Percentiles rank a stretch among this genome's conserved stretches.
Conservation (phyloP, 176 grass and related monocot genomes). For the Carex scoparia region DNA sequence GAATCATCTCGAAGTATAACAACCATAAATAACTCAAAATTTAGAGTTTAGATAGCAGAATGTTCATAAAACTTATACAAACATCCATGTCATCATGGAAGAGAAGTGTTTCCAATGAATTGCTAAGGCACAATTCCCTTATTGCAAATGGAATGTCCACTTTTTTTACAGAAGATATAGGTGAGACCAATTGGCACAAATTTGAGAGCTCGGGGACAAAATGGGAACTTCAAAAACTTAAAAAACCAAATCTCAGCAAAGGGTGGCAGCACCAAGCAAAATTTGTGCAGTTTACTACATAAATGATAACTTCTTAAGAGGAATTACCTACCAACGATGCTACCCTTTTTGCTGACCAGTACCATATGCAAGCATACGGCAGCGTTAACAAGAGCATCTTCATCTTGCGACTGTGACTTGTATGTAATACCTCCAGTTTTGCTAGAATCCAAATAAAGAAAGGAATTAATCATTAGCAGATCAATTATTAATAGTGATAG, state of each 20-base stretch:
- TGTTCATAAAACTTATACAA: background rate
- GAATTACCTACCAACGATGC: conserved; percentile 51
- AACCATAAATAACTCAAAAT: background rate
- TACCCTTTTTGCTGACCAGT: conserved; percentile 75
- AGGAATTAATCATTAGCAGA: background rate
- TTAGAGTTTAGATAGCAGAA: background rate
- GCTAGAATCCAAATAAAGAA: conserved; percentile 37
- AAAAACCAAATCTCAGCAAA: conserved; percentile 1
- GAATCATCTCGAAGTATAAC: background rate
- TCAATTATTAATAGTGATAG: background rate
- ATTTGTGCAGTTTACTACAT: background rate
- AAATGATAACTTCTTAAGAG: background rate
- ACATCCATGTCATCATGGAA: background rate
- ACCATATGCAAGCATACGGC: conserved; percentile 82
- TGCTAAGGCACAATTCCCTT: background rate
- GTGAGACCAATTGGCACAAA: background rate
- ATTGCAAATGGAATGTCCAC: background rate
- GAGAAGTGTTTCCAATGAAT: background rate
- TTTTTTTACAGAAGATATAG: background rate
- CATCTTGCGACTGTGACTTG: conserved; percentile 98
- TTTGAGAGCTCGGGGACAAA: background rate
- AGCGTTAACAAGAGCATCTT: conserved; percentile 96
- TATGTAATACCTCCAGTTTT: conserved; percentile 63
- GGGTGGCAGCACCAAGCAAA: background rate
- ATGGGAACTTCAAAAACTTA: background rate